phyloP scores from a whole-genome alignment of 2,329 filamentous ascomycete species.

The Xylariaceae sp. region DNA sequence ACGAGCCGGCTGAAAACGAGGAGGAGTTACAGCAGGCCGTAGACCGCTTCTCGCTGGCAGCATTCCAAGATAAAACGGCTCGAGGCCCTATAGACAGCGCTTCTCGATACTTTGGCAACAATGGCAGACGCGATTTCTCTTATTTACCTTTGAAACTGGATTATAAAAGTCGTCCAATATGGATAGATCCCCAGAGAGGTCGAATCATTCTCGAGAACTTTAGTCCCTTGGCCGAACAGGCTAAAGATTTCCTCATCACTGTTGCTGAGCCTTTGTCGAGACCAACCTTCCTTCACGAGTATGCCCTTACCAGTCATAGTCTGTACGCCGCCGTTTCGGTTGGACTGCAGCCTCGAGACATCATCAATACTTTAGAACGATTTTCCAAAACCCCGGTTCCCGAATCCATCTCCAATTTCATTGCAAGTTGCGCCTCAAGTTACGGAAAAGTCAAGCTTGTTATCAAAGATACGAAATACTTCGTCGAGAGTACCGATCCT shows the following conservation, averaged over 20 bases:
- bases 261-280: slow-evolving; percentile 92
- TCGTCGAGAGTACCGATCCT: slow-evolving; percentile 88
- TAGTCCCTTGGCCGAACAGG: slow-evolving; percentile 81
- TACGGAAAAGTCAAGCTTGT: slow-evolving; percentile 97
- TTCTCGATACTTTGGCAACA: slow-evolving; percentile 51
- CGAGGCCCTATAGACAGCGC: slow-evolving; percentile 44
- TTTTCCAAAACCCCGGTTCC: slow-evolving; percentile 89
- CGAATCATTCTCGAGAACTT: slow-evolving; percentile 94
- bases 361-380: slow-evolving; percentile 83
- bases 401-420: slow-evolving; percentile 77
- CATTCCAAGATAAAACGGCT: slow-evolving; percentile 52
- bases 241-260: slow-evolving; percentile 93
- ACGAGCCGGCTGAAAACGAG: slow-evolving; percentile 56
- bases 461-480: slow-evolving; percentile 91
- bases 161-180: slow-evolving; percentile 85
- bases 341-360: slow-evolving; percentile 85
- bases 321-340: slow-evolving; percentile 95
- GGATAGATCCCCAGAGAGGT: slow-evolving; percentile 87
- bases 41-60: slow-evolving; percentile 60
- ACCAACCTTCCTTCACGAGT: slow-evolving; percentile 91
- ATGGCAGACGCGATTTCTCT: slow-evolving; percentile 68
- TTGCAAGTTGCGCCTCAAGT: slow-evolving; percentile 77
- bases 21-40: slow-evolving; percentile 61
- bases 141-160: slow-evolving; percentile 83
- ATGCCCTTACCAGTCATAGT: slow-evolving; percentile 87